These are phyloP conservation scores for Triangularia setosa DNA, from an alignment of 2,329 filamentous ascomycete genomes.

Conservation along the genomic window DNA sequence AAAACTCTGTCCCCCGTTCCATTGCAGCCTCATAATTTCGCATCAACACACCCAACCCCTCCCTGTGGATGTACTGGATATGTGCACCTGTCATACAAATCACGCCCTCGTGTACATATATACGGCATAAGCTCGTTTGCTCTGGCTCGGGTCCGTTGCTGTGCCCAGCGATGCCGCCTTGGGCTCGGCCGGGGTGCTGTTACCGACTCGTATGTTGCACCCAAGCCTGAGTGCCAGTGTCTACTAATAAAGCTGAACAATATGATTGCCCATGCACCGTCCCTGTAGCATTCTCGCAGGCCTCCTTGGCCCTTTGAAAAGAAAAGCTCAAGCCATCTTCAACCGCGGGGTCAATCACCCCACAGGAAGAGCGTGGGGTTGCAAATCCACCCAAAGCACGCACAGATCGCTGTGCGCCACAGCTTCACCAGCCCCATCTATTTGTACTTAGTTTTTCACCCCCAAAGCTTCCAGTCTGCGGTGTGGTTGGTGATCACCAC, in stretches of 20 bases:
- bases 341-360: neutral
- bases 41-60: neutral
- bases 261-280: too few relatives aligned
- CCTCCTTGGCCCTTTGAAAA: too few relatives aligned
- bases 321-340: neutral
- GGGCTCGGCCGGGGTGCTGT: neutral
- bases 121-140: neutral
- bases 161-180: neutral
- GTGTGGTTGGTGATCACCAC: too few relatives aligned
- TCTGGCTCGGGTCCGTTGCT: neutral
- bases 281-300: too few relatives aligned
- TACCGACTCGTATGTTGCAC: too few relatives aligned
- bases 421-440: neutral
- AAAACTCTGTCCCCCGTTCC: neutral
- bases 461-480: neutral
- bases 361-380: neutral
- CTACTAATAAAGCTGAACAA: too few relatives aligned
- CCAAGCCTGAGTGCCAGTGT: too few relatives aligned
- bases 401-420: neutral
- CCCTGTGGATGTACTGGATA: neutral
- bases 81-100: neutral
- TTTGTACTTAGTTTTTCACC: too few relatives aligned
- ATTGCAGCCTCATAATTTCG: neutral
- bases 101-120: neutral
- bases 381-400: neutral